Base-by-base conservation (phyloP, 2,329 filamentous ascomycete species). In the Tolypocladium paradoxum region DNA sequence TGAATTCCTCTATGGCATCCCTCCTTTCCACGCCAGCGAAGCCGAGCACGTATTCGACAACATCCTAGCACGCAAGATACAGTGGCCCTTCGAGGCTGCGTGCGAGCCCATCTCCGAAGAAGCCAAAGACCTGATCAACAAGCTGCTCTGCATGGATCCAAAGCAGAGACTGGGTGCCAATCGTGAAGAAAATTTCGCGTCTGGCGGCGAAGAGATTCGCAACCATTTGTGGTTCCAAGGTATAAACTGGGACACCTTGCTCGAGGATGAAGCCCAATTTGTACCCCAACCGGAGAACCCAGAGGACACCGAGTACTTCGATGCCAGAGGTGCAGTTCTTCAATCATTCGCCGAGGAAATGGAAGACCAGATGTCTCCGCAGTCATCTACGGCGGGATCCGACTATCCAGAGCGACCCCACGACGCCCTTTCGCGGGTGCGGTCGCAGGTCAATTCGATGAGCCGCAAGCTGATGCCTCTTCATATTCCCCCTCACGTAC, bases 251-350 rank as follows among this genome's bases (percentile, higher is more conserved):
- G 86, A 90, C 29, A 89, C 85, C 0, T 72, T 99, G 22, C 78
- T 96, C n/a, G 86, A 97, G 64, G 92, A 97, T 58, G 91, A 96
- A 64, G 90, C 95, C 4, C 90, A 96, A 55, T 99, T 99, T 66
- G 87, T 99, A 12, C 93, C 93, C 0, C 87, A 88, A 40, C 85
- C 88, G 1, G 90, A 96, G 64, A 92, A 99, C 60, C 91, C 90
- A 0, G 93, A 99, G 67, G 92, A 99, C 64, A 99, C 93, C 0
- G 95, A 99, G 65, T 99, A 99, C 65, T 99, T 99, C 61, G 93
- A 99, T 70, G 73, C 89, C 24, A 82, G 93, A 59, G 93, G 93
- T 31, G 93, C 93, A 18, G 95, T 90, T 1, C 77, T 97, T 59
- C 89, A 96, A 63, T 88, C 88, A 3, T 99, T 99, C 67, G 85